A percentile compares a stretch with the other conserved stretches of the same genome.
Evolutionary conservation across 2,329 filamentous ascomycete species (phyloP).

Genomic region (Paraphoma chrysanthemicola): DNA sequence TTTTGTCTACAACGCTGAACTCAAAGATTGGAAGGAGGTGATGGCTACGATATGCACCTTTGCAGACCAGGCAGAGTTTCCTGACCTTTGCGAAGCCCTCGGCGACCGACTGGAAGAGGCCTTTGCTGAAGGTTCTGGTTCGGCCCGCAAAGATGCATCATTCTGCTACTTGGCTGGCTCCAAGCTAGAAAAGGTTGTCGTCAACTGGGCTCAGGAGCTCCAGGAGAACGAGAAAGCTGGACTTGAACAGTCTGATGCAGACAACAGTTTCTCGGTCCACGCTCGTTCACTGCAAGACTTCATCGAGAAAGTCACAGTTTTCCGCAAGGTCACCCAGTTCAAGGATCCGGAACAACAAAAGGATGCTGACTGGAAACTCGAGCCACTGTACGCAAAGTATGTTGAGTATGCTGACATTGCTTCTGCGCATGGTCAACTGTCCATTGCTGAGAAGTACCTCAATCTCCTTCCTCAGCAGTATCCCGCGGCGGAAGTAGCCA

Average conservation of each 20-base stretch:
- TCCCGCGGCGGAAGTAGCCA: constrained; percentile 84
- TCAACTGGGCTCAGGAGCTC: constrained; percentile 91
- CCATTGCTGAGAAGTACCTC: constrained; percentile 88
- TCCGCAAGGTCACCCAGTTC: constrained; percentile 93
- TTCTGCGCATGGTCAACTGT: constrained; percentile 85
- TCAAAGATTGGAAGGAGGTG: constrained; percentile 94
- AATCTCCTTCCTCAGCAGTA: constrained; percentile 84
- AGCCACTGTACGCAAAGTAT: constrained; percentile 90
- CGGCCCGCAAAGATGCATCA: constrained; percentile 81
- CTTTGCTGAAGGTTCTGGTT: constrained; percentile 58
- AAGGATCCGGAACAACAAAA: constrained; percentile 76
- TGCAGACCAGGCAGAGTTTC: constrained; percentile 87
- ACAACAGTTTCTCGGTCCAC: constrained; percentile 90
- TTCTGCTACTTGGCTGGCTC: constrained; percentile 97
- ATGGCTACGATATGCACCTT: constrained; percentile 97
- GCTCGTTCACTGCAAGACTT: constrained; percentile 88
- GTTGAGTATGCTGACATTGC: constrained; percentile 96
- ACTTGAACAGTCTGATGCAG: constrained; percentile 71
- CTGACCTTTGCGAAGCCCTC: constrained; percentile 91
- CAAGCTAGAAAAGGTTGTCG: constrained; percentile 95
- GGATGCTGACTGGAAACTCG: constrained; percentile 85
- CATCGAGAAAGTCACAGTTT: constrained; percentile 97
- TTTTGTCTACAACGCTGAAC: constrained; percentile 92
- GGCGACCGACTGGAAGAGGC: constrained; percentile 87
- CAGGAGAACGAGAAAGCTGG: constrained; percentile 81